phyloP scores from a whole-genome alignment of 345 rosid species.

The Excoecaria agallocha region DNA sequence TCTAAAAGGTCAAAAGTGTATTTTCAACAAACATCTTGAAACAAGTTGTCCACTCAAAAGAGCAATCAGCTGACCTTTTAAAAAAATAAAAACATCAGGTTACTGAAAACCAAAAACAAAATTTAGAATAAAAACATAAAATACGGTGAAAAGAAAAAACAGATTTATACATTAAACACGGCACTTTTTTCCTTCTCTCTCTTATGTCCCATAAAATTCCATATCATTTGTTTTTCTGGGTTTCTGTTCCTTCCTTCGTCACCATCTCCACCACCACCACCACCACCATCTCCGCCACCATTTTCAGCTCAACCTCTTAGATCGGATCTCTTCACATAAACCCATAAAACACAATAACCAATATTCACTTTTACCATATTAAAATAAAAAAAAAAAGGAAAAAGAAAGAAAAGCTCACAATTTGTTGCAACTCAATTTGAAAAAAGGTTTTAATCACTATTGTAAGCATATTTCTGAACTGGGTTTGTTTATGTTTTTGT shows the following conservation, averaged over 20 bases:
- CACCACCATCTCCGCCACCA: slow-evolving; percentile 9
- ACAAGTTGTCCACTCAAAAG: neutral
- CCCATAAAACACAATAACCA: neutral
- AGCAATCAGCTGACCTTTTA: neutral
- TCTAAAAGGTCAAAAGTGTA: neutral
- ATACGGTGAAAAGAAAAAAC: neutral
- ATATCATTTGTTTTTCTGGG: slow-evolving; percentile 15
- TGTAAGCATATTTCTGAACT: no score
- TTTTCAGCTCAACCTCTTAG: slow-evolving; percentile 41
- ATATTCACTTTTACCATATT: no score
- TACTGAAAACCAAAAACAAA: neutral
- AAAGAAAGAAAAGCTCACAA: no score
- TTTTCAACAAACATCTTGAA: neutral
- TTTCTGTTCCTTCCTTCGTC: slow-evolving; percentile 19
- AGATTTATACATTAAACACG: no score
- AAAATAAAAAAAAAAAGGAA: no score
- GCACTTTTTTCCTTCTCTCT: neutral
- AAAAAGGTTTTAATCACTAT: no score
- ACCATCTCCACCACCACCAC: neutral
- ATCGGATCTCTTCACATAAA: slow-evolving; percentile 46
- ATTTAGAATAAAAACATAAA: neutral
- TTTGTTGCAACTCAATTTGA: no score
- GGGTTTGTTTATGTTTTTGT: no score
- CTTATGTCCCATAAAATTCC: neutral
- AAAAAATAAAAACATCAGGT: neutral